These are phyloP conservation scores for Meira miltonrushii DNA, from an alignment of 1,284 basidiomycete species.

Conservation along the genomic window DNA sequence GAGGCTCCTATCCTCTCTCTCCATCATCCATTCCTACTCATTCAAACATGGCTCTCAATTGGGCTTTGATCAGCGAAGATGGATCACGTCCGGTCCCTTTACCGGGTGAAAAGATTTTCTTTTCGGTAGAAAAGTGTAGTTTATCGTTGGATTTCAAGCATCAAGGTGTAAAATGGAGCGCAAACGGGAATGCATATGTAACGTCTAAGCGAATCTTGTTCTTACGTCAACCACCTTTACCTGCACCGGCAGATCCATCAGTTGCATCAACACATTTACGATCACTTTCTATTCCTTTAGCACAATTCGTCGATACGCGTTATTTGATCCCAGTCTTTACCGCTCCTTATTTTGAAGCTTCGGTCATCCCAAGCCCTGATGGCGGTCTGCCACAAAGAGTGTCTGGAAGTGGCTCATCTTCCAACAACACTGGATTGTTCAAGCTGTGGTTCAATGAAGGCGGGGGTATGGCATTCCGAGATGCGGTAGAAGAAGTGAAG, in stretches of 20 bases:
- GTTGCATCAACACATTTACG: constrained; percentile 12
- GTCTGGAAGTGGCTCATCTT: constrained; percentile 13
- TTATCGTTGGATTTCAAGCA: constrained; percentile 19
- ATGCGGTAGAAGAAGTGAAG: constrained; percentile 26
- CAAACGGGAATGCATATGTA: constrained; percentile 28
- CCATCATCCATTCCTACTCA: not conserved
- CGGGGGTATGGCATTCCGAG: constrained; percentile 31
- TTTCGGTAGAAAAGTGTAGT: constrained; percentile 20
- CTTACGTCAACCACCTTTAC: constrained; percentile 22
- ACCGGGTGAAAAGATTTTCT: constrained; percentile 28
- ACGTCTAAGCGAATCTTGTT: constrained; percentile 38
- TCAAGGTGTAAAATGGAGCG: constrained; percentile 22
- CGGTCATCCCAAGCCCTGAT: constrained; percentile 28
- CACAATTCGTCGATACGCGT: constrained; percentile 25
- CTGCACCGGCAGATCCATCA: constrained; percentile 8
- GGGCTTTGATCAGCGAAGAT: constrained; percentile 34
- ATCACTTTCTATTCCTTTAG: constrained; percentile 30
- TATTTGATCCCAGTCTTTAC: constrained; percentile 41
- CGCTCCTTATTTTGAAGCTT: constrained; percentile 34
- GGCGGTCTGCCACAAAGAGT: constrained; percentile 28
- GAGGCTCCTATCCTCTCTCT: too few species aligned
- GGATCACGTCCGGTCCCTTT: constrained; percentile 32
- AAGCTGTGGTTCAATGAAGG: constrained; percentile 39
- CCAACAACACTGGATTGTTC: constrained; percentile 25
- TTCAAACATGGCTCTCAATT: constrained; percentile 37